Percentiles rank a stretch among this genome's conserved stretches.
Evolutionary conservation across 768 basidiomycete genomes (phyloP).

Genomic region (Trametes cingulata): DNA sequence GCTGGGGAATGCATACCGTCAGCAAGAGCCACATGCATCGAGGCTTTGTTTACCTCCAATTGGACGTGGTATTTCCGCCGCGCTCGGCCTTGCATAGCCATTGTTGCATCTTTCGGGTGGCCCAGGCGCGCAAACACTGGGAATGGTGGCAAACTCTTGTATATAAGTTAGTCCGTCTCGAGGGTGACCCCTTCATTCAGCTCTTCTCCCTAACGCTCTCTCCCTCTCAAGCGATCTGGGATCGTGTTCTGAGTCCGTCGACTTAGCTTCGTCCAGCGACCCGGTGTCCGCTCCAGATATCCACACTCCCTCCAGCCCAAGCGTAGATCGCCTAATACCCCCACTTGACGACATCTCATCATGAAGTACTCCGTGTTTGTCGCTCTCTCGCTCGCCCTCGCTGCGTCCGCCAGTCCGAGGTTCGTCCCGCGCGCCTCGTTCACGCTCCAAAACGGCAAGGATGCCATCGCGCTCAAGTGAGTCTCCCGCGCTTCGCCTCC

Average conservation of each 20-base stretch:
- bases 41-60: slow-evolving; percentile 1
- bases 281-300: slow-evolving; percentile 14
- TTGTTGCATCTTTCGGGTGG: background rate
- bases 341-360: slow-evolving; percentile 8
- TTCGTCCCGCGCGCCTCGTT: slow-evolving; percentile 18
- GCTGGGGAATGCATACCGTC: background rate
- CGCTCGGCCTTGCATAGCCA: background rate
- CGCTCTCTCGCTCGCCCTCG: slow-evolving; percentile 29
- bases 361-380: slow-evolving; percentile 45
- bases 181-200: background rate
- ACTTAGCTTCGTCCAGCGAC: slow-evolving; percentile 17
- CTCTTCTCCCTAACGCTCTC: slow-evolving; percentile 3
- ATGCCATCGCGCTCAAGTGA: slow-evolving; percentile 33
- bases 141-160: background rate
- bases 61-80: background rate
- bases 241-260: slow-evolving; percentile 12
- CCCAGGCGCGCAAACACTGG: slow-evolving; percentile 1
- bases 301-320: slow-evolving; percentile 11
- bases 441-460: slow-evolving; percentile 31
- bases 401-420: slow-evolving; percentile 30
- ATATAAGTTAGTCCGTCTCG: background rate
- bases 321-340: slow-evolving; percentile 17
- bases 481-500: slow-evolving; percentile 7
- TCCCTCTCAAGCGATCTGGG: slow-evolving; percentile 11
- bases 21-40: background rate